Conservation (phyloP, 176 grass and related monocot species). For the Cenchrus fungigraminus region DNA sequence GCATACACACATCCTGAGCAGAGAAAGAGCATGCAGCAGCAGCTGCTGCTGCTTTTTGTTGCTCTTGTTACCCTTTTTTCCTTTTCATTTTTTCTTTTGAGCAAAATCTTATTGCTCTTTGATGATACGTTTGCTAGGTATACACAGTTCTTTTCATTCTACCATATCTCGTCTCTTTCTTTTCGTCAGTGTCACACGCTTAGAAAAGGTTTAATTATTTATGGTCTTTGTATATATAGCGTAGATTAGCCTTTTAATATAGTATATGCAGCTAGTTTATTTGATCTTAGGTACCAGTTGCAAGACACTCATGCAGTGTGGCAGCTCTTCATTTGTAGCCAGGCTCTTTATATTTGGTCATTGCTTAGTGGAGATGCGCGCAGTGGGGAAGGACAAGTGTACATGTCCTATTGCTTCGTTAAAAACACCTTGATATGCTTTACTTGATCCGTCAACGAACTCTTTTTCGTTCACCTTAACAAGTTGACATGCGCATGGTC, state of each 20-base stretch:
- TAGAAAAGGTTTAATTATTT: not conserved
- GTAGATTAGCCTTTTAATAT: not conserved
- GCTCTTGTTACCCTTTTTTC: not conserved
- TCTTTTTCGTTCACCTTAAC: not conserved
- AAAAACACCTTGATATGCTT: not conserved
- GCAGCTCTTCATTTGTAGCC: conserved; percentile 1
- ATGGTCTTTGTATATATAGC: no score
- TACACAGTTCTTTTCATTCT: not conserved
- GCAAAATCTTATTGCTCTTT: not conserved
- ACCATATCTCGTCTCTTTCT: not conserved
- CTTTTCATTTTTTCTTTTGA: not conserved
- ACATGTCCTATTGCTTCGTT: not conserved
- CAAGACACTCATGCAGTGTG: not conserved
- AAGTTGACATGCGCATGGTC: conserved; percentile 30
- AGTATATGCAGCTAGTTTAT: not conserved
- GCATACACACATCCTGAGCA: not conserved
- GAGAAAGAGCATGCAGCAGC: not conserved
- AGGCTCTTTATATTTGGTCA: not conserved
- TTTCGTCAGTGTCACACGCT: not conserved
- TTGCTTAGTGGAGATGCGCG: conserved; percentile 15
- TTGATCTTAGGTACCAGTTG: no score
- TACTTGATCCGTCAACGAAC: not conserved
- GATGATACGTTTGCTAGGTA: not conserved
- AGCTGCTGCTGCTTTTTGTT: not conserved
- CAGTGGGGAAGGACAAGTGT: not conserved